Percentiles rank a stretch among this genome's conserved stretches.
These are phyloP conservation scores for Raffaelea deltoideospora DNA, from an alignment of 2,329 filamentous ascomycete genomes.

Conservation along the genomic window DNA sequence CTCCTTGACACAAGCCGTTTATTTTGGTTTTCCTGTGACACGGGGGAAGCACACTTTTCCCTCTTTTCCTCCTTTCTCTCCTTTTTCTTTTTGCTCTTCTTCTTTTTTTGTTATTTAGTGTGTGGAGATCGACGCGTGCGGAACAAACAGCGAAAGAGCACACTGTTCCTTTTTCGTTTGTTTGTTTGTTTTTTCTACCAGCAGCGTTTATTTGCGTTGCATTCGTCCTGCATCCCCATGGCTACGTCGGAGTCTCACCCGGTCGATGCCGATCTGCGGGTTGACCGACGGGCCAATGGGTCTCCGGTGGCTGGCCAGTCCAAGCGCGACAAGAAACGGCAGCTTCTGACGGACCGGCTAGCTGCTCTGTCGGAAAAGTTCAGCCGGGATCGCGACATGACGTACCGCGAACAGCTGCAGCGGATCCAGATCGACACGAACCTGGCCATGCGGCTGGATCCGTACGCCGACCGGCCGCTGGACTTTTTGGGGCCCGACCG, in stretches of 20 bases:
- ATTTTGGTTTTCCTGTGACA: too few relatives aligned
- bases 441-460: slow-evolving; percentile 71
- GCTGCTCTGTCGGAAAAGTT: slow-evolving; percentile 63
- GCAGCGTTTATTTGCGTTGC: too few relatives aligned
- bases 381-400: slow-evolving; percentile 62
- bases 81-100: too few relatives aligned
- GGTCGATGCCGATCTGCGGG: slow-evolving; percentile 1
- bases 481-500: slow-evolving; percentile 17
- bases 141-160: too few relatives aligned
- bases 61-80: too few relatives aligned
- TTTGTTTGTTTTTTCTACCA: too few relatives aligned
- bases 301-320: slow-evolving; percentile 35
- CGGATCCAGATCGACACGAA: slow-evolving; percentile 85
- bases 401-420: slow-evolving; percentile 80
- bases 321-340: slow-evolving; percentile 83
- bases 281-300: slow-evolving; percentile 14
- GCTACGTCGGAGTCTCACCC: slow-evolving; percentile 1
- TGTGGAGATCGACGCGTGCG: too few relatives aligned
- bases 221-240: not conserved
- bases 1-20: too few relatives aligned
- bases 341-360: slow-evolving; percentile 66
- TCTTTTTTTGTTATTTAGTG: too few relatives aligned
- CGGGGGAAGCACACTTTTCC: too few relatives aligned
- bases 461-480: slow-evolving; percentile 43
- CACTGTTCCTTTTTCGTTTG: too few relatives aligned